A percentile compares a stretch with the other conserved stretches of the same genome.
These are phyloP conservation scores for Colletotrichum sp. DNA, from an alignment of 2,329 filamentous ascomycete genomes.

Conservation along the genomic window DNA sequence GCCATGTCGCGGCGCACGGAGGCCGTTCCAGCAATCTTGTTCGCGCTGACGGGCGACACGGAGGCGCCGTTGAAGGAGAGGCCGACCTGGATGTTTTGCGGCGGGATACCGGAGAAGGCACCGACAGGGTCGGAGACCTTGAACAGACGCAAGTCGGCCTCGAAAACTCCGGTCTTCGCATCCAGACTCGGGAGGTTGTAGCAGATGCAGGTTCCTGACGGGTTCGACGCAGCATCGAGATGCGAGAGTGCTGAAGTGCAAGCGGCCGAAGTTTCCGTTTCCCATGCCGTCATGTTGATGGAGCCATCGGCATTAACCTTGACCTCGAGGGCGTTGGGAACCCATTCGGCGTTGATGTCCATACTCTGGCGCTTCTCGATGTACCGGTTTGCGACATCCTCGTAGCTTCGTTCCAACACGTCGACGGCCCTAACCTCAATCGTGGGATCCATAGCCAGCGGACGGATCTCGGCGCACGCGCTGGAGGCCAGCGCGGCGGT, in stretches of 20 bases:
- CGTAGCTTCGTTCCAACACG: constrained; percentile 20
- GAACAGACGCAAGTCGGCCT: constrained; percentile 79
- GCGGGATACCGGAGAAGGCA: constrained; percentile 55
- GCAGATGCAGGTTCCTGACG: constrained; percentile 79
- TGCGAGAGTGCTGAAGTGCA: constrained; percentile 62
- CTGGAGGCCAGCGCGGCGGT: constrained; percentile 17
- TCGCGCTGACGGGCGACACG: constrained; percentile 46
- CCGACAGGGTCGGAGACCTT: constrained; percentile 67
- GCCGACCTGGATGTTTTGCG: constrained; percentile 58
- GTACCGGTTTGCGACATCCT: constrained; percentile 22
- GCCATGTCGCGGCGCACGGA: constrained; percentile 26
- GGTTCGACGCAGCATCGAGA: constrained; percentile 68
- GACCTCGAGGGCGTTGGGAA: constrained; percentile 28
- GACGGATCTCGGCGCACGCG: constrained; percentile 20
- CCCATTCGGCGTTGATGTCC: constrained; percentile 1
- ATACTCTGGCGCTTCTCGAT: constrained; percentile 24
- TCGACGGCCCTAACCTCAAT: constrained; percentile 30
- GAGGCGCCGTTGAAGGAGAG: constrained; percentile 61
- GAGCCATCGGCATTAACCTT: constrained; percentile 45
- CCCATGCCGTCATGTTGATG: constrained; percentile 63
- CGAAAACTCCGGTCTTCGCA: constrained; percentile 71
- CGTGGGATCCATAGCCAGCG: constrained; percentile 27
- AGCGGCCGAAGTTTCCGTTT: constrained; percentile 55
- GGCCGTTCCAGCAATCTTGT: constrained; percentile 27
- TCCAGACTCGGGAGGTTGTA: constrained; percentile 81